Evolutionary conservation across 805 yeast genomes (phyloP).

Genomic region (Metschnikowia dekortorum): DNA sequence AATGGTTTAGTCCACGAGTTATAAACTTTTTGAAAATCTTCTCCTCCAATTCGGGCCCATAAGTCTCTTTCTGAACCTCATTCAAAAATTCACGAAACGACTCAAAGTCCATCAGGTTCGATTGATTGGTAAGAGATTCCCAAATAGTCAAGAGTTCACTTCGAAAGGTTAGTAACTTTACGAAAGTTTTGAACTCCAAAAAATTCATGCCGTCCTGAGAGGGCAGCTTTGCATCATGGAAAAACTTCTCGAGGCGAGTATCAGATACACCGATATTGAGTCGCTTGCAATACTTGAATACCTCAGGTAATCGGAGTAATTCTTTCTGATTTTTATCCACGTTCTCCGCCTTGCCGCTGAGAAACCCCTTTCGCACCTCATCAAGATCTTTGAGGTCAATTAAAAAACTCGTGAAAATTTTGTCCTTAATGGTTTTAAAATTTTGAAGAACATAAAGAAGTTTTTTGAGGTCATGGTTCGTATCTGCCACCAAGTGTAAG

Average conservation of each 20-base stretch:
- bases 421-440: constrained; percentile 58
- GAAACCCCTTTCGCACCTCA: constrained; percentile 22
- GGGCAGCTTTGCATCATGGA: constrained; percentile 38
- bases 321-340: constrained; percentile 22
- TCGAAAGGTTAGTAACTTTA: constrained; percentile 59
- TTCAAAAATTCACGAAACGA: constrained; percentile 38
- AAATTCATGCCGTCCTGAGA: constrained; percentile 48
- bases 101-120: constrained; percentile 18
- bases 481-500: constrained; percentile 71
- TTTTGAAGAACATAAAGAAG: constrained; percentile 56
- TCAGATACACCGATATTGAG: constrained; percentile 69
- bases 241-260: constrained; percentile 45
- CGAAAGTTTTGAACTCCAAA: constrained; percentile 71
- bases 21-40: constrained; percentile 28
- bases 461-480: constrained; percentile 53
- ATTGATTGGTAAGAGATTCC: constrained; percentile 24
- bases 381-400: constrained; percentile 36
- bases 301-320: constrained; percentile 57
- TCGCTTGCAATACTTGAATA: constrained; percentile 57
- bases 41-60: constrained; percentile 22
- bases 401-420: constrained; percentile 51
- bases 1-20: constrained; percentile 11
- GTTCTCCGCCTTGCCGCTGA: constrained; percentile 20
- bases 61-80: constrained; percentile 45
- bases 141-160: constrained; percentile 57